Conservation (phyloP, 2,329 filamentous ascomycete genomes). For the Diplodia corticola region DNA sequence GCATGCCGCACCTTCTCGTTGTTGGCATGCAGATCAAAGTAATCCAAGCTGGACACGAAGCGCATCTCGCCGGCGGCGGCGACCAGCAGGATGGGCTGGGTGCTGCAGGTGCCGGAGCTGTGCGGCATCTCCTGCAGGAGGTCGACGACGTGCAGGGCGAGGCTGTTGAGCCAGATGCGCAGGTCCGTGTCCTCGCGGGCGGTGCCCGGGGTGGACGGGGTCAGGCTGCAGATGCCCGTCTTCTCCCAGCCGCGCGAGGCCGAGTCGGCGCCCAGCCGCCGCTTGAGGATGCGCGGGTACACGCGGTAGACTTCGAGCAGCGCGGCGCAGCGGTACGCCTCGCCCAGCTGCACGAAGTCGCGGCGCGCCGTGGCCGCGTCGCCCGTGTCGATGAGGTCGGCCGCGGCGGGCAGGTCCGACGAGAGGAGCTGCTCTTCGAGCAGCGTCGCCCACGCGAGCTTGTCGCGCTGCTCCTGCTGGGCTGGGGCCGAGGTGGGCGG, state of each 20-base stretch:
- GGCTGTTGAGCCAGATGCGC: constrained; percentile 51
- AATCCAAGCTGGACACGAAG: constrained; percentile 42
- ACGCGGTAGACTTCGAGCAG: constrained; percentile 57
- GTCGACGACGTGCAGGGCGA: constrained; percentile 53
- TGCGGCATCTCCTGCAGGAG: constrained; percentile 52
- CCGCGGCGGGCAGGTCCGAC: constrained; percentile 48
- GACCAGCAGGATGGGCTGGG: constrained; percentile 56
- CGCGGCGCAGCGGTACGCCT: constrained; percentile 55
- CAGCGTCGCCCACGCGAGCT: constrained; percentile 40
- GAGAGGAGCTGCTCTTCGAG: constrained; percentile 52
- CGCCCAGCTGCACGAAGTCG: constrained; percentile 55
- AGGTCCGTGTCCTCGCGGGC: constrained; percentile 34
- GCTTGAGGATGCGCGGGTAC: constrained; percentile 53
- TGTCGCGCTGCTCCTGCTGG: constrained; percentile 35
- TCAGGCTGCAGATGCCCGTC: constrained; percentile 11
- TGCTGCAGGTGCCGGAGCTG: constrained; percentile 55
- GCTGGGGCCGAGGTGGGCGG: background rate
- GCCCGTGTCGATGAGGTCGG: constrained; percentile 52
- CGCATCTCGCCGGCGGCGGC: constrained; percentile 54
- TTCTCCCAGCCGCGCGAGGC: constrained; percentile 14
- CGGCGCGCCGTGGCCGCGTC: constrained; percentile 55
- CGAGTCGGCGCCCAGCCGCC: constrained; percentile 37
- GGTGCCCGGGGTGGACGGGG: constrained; percentile 25
- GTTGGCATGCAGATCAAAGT: constrained; percentile 41
- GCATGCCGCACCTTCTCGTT: constrained; percentile 47